Evolutionary conservation across 2,329 filamentous ascomycete genomes (phyloP).

Genomic region (Xylariaceae sp.): DNA sequence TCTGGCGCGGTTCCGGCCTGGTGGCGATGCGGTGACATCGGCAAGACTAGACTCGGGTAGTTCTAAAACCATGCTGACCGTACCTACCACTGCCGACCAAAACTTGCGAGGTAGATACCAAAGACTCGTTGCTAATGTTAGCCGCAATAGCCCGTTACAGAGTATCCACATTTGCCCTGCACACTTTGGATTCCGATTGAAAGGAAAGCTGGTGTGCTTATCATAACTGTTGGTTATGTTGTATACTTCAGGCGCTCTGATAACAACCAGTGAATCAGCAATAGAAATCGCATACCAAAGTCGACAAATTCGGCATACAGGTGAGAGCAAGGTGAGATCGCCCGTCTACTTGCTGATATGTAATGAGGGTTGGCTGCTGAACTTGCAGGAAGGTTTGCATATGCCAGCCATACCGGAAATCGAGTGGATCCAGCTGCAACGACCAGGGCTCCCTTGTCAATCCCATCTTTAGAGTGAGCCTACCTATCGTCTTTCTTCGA

Average conservation of each 20-base stretch:
- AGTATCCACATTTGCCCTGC: no score
- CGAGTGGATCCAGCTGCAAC: slow-evolving; percentile 5
- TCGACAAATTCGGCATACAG: slow-evolving; percentile 12
- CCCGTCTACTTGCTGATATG: slow-evolving; percentile 2
- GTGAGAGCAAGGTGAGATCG: slow-evolving; percentile 19
- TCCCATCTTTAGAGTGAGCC: no score
- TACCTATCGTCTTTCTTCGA: neutral
- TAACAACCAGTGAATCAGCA: neutral
- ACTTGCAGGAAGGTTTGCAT: neutral
- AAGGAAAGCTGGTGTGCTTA: neutral
- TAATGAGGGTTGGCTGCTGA: no score
- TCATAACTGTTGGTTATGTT: neutral
- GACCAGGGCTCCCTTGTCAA: slow-evolving; percentile 16
- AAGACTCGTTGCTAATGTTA: slow-evolving; percentile 10
- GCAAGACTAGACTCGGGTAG: slow-evolving; percentile 20
- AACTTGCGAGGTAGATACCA: neutral
- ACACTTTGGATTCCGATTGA: neutral
- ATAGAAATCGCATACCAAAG: neutral
- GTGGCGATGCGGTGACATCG: slow-evolving; percentile 20
- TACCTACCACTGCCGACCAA: slow-evolving; percentile 13
- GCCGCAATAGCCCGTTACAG: neutral
- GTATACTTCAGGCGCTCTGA: neutral
- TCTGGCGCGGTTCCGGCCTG: slow-evolving; percentile 8
- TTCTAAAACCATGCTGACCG: slow-evolving; percentile 13
- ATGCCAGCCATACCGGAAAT: slow-evolving; percentile 4